Evolutionary conservation across 768 basidiomycete genomes (phyloP).

Genomic region (Tulasnella calospora): DNA sequence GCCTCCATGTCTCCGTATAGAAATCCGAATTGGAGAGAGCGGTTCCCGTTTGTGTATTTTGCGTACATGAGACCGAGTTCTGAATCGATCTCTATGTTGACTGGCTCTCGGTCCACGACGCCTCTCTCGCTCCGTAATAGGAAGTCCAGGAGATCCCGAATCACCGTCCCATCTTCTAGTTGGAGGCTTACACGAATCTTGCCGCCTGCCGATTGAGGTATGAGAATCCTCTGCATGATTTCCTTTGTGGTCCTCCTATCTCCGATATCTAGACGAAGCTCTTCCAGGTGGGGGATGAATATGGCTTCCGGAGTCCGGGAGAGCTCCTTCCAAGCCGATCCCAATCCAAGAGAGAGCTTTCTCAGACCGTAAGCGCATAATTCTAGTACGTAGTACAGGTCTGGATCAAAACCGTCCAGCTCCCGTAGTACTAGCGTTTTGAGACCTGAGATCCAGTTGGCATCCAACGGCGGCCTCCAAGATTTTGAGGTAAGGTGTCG

Average conservation of each 20-base stretch:
- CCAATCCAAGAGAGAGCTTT: not conserved
- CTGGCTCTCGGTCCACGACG: not conserved
- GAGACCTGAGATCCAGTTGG: not conserved
- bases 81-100: not conserved
- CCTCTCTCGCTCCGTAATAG: not conserved
- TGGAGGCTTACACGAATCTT: not conserved
- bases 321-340: not conserved
- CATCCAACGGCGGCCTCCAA: not conserved
- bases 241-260: not conserved
- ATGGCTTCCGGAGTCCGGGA: not conserved
- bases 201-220: not conserved
- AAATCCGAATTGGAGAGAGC: not conserved
- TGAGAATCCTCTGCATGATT: not conserved
- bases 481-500: not conserved
- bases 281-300: not conserved
- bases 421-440: not conserved
- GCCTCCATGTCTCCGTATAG: not conserved
- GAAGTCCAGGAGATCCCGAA: not conserved
- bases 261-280: not conserved
- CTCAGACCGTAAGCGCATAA: not conserved
- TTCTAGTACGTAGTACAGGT: not conserved
- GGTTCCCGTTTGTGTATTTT: not conserved
- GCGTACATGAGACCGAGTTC: not conserved
- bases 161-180: not conserved
- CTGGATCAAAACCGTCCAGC: not conserved